phyloP scores from a whole-genome alignment of 2,329 filamentous ascomycete species.

The Hymenoscyphus scutula region DNA sequence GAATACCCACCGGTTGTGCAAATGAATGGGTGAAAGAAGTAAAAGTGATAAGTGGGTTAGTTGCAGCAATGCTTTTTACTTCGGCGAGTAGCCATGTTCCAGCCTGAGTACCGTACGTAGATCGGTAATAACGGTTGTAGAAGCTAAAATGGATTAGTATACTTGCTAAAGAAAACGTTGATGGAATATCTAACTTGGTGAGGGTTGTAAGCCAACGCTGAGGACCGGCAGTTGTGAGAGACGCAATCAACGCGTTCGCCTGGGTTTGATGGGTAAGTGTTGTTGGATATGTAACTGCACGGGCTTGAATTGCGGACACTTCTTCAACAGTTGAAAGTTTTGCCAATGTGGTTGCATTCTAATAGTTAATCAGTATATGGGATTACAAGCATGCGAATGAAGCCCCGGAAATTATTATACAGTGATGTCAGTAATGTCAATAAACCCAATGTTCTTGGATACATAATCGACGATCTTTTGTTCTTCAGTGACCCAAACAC shows the following conservation, averaged over 20 bases:
- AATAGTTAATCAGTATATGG: background rate
- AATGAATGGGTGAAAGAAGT: conserved; percentile 15
- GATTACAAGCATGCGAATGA: background rate
- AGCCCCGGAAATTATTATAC: background rate
- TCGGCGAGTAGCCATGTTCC: conserved; percentile 11
- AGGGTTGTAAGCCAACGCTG: conserved; percentile 12
- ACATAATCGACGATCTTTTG: conserved; percentile 19
- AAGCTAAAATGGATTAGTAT: conserved; percentile 4
- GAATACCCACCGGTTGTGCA: conserved; percentile 11
- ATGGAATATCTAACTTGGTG: conserved; percentile 18
- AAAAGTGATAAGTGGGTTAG: conserved; percentile 14
- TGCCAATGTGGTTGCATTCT: conserved; percentile 6
- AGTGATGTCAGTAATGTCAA: conserved; percentile 22
- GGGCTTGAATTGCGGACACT: background rate
- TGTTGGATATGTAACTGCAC: conserved; percentile 17
- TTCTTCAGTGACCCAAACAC: conserved; percentile 19
- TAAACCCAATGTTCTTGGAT: conserved; percentile 20
- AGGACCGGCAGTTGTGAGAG: conserved; percentile 11
- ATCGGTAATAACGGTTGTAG: conserved; percentile 16
- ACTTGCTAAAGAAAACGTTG: background rate
- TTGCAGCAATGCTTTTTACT: conserved; percentile 11
- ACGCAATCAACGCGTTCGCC: conserved; percentile 12
- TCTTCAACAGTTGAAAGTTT: conserved; percentile 3
- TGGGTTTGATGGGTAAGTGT: conserved; percentile 11
- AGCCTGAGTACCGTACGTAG: conserved; percentile 13